Conservation (phyloP, 805 yeast species). For the Barnettozyma populi region DNA sequence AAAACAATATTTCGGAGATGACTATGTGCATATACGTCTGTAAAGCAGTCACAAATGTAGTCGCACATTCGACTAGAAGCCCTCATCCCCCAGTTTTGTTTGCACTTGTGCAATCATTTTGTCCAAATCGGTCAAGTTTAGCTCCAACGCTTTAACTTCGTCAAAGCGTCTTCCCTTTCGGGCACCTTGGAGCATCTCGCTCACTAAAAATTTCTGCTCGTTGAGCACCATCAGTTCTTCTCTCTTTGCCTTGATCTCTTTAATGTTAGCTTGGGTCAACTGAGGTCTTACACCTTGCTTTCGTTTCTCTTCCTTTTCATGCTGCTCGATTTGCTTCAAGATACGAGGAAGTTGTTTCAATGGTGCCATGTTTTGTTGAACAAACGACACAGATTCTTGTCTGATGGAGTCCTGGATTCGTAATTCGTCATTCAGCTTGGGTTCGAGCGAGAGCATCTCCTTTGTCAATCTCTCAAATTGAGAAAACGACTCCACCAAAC, state of each 20-base stretch:
- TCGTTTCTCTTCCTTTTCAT: constrained; percentile 22
- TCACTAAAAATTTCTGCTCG: constrained; percentile 75
- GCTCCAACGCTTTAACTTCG: constrained; percentile 57
- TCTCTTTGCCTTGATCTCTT: constrained; percentile 52
- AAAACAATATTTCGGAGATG: too few species aligned
- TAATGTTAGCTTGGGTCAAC: constrained; percentile 36
- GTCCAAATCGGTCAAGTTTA: constrained; percentile 52
- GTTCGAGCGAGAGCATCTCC: constrained; percentile 31
- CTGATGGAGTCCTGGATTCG: constrained; percentile 50
- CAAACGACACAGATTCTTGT: constrained; percentile 48
- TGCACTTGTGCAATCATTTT: constrained; percentile 43
- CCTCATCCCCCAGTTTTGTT: constrained; percentile 51
- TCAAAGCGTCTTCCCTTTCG: constrained; percentile 71
- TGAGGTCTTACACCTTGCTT: constrained; percentile 16
- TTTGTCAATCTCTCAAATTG: constrained; percentile 47
- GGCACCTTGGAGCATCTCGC: constrained; percentile 54
- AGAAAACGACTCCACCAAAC: constrained; percentile 43
- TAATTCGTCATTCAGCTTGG: constrained; percentile 37
- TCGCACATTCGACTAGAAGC: constrained; percentile 28
- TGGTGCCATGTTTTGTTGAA: constrained; percentile 63
- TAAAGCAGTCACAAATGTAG: too few species aligned
- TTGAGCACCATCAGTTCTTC: constrained; percentile 81
- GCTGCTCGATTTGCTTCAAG: constrained; percentile 25
- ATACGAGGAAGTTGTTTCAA: constrained; percentile 54
- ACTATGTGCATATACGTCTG: too few species aligned